Evolutionary conservation across 2,329 filamentous ascomycete species (phyloP).

Genomic region (Aaosphaeria pasadenensis): DNA sequence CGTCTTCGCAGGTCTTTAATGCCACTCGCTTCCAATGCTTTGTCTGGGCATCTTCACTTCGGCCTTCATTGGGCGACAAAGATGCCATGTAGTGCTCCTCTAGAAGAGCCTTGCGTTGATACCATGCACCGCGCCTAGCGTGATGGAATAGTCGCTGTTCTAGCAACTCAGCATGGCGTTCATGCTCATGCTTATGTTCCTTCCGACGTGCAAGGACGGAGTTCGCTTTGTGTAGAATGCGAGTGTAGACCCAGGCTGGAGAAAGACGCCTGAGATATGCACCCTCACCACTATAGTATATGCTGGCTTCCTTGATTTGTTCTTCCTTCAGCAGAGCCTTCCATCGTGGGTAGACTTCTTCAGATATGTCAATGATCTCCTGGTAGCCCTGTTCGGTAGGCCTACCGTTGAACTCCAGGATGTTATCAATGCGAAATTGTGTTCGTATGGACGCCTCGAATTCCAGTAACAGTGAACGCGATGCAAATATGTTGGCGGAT

Average conservation of each 20-base stretch:
- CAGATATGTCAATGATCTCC: slow-evolving; percentile 68
- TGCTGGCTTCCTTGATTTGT: slow-evolving; percentile 68
- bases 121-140: slow-evolving; percentile 84
- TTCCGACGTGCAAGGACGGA: slow-evolving; percentile 79
- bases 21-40: slow-evolving; percentile 80
- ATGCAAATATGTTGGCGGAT: slow-evolving; percentile 83
- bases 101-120: slow-evolving; percentile 87
- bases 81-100: slow-evolving; percentile 92
- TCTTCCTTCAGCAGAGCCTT: slow-evolving; percentile 69
- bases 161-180: slow-evolving; percentile 71
- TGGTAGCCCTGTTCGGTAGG: slow-evolving; percentile 64
- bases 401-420: slow-evolving; percentile 76
- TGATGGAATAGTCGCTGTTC: slow-evolving; percentile 80
- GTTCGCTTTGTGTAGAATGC: slow-evolving; percentile 85
- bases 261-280: slow-evolving; percentile 87
- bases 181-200: slow-evolving; percentile 72
- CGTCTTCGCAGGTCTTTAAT: slow-evolving; percentile 76
- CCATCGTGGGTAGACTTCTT: slow-evolving; percentile 80
- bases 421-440: slow-evolving; percentile 76
- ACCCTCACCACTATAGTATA: slow-evolving; percentile 81
- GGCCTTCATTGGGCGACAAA: slow-evolving; percentile 16
- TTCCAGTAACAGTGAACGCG: slow-evolving; percentile 72
- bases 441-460: slow-evolving; percentile 84
- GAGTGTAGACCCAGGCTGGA: slow-evolving; percentile 88
- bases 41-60: slow-evolving; percentile 60